Evolutionary conservation across 257 asterid species (phyloP).

Genomic region (Nicotiana obtusifolia): DNA sequence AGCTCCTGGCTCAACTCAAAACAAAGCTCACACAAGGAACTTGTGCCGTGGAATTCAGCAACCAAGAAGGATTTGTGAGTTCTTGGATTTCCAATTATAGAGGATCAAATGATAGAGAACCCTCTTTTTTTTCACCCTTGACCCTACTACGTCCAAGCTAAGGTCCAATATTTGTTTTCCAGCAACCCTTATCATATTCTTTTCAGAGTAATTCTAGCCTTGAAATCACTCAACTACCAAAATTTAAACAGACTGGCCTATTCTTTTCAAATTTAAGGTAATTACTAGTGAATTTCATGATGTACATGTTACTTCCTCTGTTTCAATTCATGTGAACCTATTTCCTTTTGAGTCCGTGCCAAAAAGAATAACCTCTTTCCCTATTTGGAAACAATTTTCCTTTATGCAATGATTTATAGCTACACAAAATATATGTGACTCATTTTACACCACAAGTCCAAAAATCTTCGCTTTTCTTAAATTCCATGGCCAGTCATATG

Average conservation of each 20-base stretch:
- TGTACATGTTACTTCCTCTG: too few relatives aligned
- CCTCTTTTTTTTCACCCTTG: not conserved
- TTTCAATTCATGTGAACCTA: too few relatives aligned
- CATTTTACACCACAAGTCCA: too few relatives aligned
- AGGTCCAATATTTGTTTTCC: not conserved
- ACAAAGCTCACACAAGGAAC: not conserved
- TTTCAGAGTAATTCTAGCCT: not conserved
- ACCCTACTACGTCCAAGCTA: not conserved
- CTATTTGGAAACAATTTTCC: too few relatives aligned
- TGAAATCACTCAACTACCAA: not conserved
- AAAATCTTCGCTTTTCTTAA: too few relatives aligned
- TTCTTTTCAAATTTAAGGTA: not conserved
- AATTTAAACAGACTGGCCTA: not conserved
- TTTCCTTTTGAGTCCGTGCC: too few relatives aligned
- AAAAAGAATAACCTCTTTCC: too few relatives aligned
- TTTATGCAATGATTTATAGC: too few relatives aligned
- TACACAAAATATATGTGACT: too few relatives aligned
- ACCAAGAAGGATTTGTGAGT: not conserved
- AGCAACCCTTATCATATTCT: not conserved
- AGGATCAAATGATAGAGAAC: not conserved
- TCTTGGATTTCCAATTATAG: not conserved
- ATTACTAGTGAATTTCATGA: too few relatives aligned
- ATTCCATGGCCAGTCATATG: too few relatives aligned
- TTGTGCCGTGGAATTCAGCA: conserved; percentile 1
- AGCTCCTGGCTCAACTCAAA: not conserved